Base-by-base conservation (phyloP, 305 asterid species). In the Fraxinus xanthoxyloides region DNA sequence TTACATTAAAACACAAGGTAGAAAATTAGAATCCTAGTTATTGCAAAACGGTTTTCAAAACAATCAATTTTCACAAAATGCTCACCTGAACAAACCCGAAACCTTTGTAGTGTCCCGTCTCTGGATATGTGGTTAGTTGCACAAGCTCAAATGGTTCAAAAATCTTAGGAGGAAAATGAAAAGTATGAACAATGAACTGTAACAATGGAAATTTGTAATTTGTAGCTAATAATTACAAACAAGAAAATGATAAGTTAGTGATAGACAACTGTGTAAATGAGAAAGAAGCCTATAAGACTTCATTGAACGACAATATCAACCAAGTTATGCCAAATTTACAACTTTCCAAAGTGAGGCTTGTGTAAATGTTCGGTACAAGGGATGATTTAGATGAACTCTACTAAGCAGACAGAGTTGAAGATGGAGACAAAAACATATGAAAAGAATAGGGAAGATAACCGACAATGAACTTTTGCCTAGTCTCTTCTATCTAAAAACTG, bases 111-210 rank as follows among this genome's bases (percentile, higher is more conserved):
- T 94, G 98, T 67, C 98, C 98, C 4, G 98, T 93, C 88, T 95
- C 98, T 36, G 98, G 97, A 85, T 95, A 98, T 8, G 96, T 92
- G 51, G 98, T 98, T 46, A 95, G 93, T 88, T 95, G 98, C 82
- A 95, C 97, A 79, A 95, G 97, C 92, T 95, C 99, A 75, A 95
- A 95, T 24, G 98, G 95, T 92, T 94, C 99, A 87, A 95, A 95
- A 82, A 95, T 94, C 98, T 95, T 61, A 15, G 13, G 40, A 79
- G 19, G 84, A 76, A 12, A 10, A 24, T 32, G 10, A 43, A n/a
- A 81, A 23, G 36, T 21, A 32, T 36, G 5, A 15, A 65, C 51
- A 28, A 9, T 43, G 19, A 76, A 7, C 19, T 28, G 30, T 31
- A 31, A 31, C 2, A 31, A 3, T 31, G 34, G 5, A 31, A 31